Conservation (phyloP, 768 basidiomycete genomes). For the Termitomyces sp. region DNA sequence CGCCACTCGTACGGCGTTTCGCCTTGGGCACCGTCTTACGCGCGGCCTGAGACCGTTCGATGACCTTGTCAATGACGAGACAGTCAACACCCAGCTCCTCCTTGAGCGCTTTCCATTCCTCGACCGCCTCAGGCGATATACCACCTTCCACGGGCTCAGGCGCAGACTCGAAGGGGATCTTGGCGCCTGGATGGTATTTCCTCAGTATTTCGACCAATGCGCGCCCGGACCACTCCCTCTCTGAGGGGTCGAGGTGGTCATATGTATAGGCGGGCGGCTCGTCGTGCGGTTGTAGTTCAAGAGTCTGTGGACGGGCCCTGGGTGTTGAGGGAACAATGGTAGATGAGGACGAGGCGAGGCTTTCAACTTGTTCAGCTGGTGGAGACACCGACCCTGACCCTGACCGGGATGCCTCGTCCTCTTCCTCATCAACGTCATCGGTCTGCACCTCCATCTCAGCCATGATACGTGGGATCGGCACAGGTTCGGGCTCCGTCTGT, state of each 20-base stretch:
- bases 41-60: slow-evolving; percentile 29
- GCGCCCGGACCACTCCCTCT: slow-evolving; percentile 38
- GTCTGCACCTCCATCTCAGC: slow-evolving; percentile 66
- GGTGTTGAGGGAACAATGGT: slow-evolving; percentile 70
- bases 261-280: slow-evolving; percentile 65
- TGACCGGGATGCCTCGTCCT: neutral
- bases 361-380: slow-evolving; percentile 37
- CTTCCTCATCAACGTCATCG: slow-evolving; percentile 31
- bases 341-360: slow-evolving; percentile 68
- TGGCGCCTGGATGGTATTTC: slow-evolving; percentile 66
- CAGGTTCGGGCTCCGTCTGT: slow-evolving; percentile 29
- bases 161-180: slow-evolving; percentile 32
- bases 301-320: slow-evolving; percentile 32
- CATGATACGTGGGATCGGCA: slow-evolving; percentile 30
- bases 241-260: slow-evolving; percentile 46
- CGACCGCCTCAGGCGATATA: slow-evolving; percentile 59
- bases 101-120: slow-evolving; percentile 78
- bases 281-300: slow-evolving; percentile 34
- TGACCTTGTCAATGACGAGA: slow-evolving; percentile 65
- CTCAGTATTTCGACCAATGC: slow-evolving; percentile 54
- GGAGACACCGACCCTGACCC: slow-evolving; percentile 42
- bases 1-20: slow-evolving; percentile 17
- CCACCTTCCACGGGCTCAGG: slow-evolving; percentile 33
- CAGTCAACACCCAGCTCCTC: slow-evolving; percentile 77
- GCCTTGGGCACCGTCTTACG: slow-evolving; percentile 15